Evolutionary conservation across 768 basidiomycete species (phyloP).

Genomic region (Tulasnella sp.): DNA sequence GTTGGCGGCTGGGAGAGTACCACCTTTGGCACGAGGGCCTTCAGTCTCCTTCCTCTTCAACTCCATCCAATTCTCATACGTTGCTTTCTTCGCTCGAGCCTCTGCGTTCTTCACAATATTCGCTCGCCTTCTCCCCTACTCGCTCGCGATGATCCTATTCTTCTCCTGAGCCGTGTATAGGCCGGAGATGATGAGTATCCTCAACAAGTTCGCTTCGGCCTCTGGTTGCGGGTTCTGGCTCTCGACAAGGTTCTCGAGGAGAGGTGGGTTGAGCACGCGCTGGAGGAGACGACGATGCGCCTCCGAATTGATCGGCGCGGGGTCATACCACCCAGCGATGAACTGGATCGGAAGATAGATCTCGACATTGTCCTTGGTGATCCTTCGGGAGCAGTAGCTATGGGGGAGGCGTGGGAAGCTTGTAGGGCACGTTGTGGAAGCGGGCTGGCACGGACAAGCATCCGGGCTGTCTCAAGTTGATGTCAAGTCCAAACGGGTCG

Average conservation of each 20-base stretch:
- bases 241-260: not conserved
- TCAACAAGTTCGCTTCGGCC: not conserved
- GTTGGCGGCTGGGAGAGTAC: too few species aligned
- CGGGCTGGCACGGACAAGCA: too few species aligned
- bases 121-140: not conserved
- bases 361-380: not conserved
- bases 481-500: too few species aligned
- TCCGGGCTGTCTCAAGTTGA: too few species aligned
- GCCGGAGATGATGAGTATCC: not conserved
- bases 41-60: not conserved
- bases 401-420: conserved; percentile 16
- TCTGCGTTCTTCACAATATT: not conserved
- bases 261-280: not conserved
- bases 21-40: too few species aligned
- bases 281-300: not conserved
- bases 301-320: not conserved
- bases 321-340: conserved; percentile 20
- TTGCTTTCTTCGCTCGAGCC: not conserved
- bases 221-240: not conserved
- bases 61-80: not conserved
- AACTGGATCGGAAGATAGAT: conserved; percentile 12
- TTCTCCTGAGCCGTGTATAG: not conserved
- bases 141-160: not conserved
- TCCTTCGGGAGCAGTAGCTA: conserved; percentile 10
- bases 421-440: not conserved